Evolutionary conservation across 768 basidiomycete genomes (phyloP).

Genomic region (Phylloporus sp.): DNA sequence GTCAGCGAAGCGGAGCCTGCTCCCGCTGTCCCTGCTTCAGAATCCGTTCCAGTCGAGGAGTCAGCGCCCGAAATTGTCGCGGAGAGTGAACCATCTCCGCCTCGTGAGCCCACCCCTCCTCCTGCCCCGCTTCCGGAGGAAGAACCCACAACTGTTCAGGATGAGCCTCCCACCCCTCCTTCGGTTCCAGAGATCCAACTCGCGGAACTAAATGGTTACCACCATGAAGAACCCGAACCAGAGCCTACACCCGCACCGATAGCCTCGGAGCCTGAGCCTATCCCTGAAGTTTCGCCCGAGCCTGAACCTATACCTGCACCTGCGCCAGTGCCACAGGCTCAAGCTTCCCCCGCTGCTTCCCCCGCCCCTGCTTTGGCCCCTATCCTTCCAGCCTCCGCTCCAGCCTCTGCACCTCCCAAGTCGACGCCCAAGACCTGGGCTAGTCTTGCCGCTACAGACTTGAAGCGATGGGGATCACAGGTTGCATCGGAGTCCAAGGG

Average conservation of each 20-base stretch:
- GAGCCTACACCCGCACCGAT: constrained; percentile 27
- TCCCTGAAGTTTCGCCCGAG: constrained; percentile 24
- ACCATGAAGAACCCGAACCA: constrained; percentile 32
- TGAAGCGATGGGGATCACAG: constrained; percentile 80
- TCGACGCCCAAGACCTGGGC: constrained; percentile 84
- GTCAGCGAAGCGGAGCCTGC: constrained; percentile 45
- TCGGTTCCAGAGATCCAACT: constrained; percentile 38
- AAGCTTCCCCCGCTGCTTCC: constrained; percentile 16
- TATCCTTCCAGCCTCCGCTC: constrained; percentile 26
- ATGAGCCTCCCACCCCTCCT: constrained; percentile 32
- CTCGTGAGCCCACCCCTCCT: constrained; percentile 28
- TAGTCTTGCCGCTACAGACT: constrained; percentile 78
- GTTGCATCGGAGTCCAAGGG: constrained; percentile 78
- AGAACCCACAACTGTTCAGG: constrained; percentile 38
- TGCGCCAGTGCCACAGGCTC: constrained; percentile 15
- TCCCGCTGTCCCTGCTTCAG: constrained; percentile 30
- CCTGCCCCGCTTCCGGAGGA: constrained; percentile 33
- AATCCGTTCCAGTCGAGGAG: constrained; percentile 34
- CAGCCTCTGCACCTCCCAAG: constrained; percentile 34
- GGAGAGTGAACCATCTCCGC: constrained; percentile 32
- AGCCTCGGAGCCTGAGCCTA: constrained; percentile 24
- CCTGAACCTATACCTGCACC: constrained; percentile 29
- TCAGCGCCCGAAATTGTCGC: constrained; percentile 28
- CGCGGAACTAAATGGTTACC: constrained; percentile 40
- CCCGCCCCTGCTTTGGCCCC: constrained; percentile 31